Base-by-base conservation (phyloP, 129 eudicot genomes). In the Lonicera japonica region DNA sequence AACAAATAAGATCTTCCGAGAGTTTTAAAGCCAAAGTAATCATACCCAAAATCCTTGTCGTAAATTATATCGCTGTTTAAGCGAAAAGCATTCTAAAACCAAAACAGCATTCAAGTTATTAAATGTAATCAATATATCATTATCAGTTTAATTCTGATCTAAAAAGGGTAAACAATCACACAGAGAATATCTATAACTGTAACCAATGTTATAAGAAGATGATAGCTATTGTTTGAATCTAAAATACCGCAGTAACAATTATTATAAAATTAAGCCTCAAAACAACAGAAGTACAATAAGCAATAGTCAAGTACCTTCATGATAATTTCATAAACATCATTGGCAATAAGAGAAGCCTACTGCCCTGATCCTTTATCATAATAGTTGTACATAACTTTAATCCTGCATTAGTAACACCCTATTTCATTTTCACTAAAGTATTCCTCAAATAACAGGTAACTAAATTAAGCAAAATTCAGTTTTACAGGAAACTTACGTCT, bases 1-100 rank as follows among this genome's bases (percentile, higher is more conserved):
- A 81, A 53, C 17, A 85, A 79, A 25, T 85, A 85, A 16, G 88
- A 85, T 25, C 88, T 78, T 70, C 81, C 94, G 64, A 85, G 94
- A 25, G 80, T 78, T 68, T 85, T 81, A 15, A 85, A 85, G 5
- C 94, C 94, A 70, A 81, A 85, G 76, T 77, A 85, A 39, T 85
- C 94, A 66, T 78, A 85, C 25, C 81, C 94, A 75, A 85, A 85
- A 74, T 85, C 88, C 21, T 88, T 67, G 73, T 85, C 88, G 64
- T 85, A 81, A 43, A 85, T 85, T 57, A 85, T 81, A 82, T 81
- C 94, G 38, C 85, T 85, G 68, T 85, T 88, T 62, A 85, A 65
- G 25, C 82, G 67, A 66, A 82, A 70, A 75, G 85, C 81, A 81
- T 85, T 75, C 85, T 85, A 79, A 19, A 24, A 50, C 40, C 21